A percentile compares a stretch with the other conserved stretches of the same genome.
Evolutionary conservation across 192 early-diverging fungal genomes (phyloP).

Genomic region (Rhizophagus sp.): DNA sequence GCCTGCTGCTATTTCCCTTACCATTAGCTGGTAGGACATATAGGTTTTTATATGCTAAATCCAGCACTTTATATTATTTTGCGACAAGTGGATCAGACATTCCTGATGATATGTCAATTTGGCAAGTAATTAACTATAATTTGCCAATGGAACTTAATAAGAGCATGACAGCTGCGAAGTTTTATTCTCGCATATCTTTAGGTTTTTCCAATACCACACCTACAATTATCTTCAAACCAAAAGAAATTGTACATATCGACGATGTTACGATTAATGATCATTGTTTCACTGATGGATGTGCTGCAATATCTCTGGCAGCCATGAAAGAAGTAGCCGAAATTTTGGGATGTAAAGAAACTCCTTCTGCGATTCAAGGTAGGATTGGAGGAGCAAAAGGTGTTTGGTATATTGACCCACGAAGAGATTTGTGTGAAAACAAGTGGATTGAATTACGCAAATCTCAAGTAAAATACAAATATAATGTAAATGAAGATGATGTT

Average conservation of each 20-base stretch:
- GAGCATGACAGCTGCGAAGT: constrained; percentile 34
- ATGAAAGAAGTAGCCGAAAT: constrained; percentile 34
- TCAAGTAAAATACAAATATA: constrained; percentile 37
- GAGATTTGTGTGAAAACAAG: constrained; percentile 8
- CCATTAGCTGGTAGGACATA: constrained; percentile 31
- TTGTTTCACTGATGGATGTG: constrained; percentile 46
- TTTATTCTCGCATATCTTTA: constrained; percentile 35
- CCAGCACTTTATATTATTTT: constrained; percentile 31
- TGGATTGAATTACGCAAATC: constrained; percentile 35
- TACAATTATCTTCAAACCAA: constrained; percentile 32
- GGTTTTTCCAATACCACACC: constrained; percentile 37
- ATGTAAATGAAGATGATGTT: constrained; percentile 20
- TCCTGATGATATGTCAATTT: background rate
- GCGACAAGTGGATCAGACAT: constrained; percentile 36
- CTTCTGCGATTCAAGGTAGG: constrained; percentile 40
- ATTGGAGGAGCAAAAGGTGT: constrained; percentile 43
- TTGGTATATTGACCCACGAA: constrained; percentile 34
- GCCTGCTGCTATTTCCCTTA: constrained; percentile 29
- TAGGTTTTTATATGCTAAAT: constrained; percentile 39
- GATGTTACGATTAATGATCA: constrained; percentile 12
- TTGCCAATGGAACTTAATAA: constrained; percentile 33
- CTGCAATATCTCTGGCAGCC: constrained; percentile 34
- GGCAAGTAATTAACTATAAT: constrained; percentile 37
- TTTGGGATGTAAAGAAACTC: constrained; percentile 23
- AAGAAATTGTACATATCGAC: constrained; percentile 22